Conservation (phyloP, 2,329 filamentous ascomycete genomes). For the Xylariaceae sp. region DNA sequence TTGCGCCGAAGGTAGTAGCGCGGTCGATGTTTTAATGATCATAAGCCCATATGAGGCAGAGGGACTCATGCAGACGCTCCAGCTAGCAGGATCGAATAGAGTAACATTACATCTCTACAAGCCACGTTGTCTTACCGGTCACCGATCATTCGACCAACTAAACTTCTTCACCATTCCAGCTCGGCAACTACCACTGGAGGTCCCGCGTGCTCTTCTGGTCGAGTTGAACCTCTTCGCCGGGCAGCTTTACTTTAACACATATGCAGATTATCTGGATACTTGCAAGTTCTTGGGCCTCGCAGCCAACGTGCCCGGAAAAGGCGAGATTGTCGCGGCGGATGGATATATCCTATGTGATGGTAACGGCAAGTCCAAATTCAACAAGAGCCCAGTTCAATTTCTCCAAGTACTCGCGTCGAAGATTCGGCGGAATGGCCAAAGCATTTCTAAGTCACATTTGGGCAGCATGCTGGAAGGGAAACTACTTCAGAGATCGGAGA, state of each 20-base stretch:
- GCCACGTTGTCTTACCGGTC: conserved; percentile 8
- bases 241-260: conserved; percentile 21
- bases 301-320: not conserved
- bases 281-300: conserved; percentile 22
- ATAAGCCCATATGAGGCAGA: conserved; percentile 26
- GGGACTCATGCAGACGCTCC: not conserved
- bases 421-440: conserved; percentile 19
- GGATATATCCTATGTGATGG: conserved; percentile 19
- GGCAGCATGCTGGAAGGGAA: conserved; percentile 20
- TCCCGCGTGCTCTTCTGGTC: not conserved
- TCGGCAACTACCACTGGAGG: not conserved
- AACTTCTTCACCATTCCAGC: conserved; percentile 18
- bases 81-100: not conserved
- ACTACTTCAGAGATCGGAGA: conserved; percentile 6
- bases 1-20: not conserved
- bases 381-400: conserved; percentile 16
- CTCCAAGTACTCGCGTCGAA: not conserved
- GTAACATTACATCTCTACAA: conserved; percentile 25
- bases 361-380: conserved; percentile 3
- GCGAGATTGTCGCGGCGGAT: conserved; percentile 11
- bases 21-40: conserved; percentile 7
- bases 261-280: conserved; percentile 14
- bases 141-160: conserved; percentile 13
- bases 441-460: conserved; percentile 20
- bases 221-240: conserved; percentile 23